phyloP scores from a whole-genome alignment of 352 stramenopile genomes.

The Phytophthora foliorum region DNA sequence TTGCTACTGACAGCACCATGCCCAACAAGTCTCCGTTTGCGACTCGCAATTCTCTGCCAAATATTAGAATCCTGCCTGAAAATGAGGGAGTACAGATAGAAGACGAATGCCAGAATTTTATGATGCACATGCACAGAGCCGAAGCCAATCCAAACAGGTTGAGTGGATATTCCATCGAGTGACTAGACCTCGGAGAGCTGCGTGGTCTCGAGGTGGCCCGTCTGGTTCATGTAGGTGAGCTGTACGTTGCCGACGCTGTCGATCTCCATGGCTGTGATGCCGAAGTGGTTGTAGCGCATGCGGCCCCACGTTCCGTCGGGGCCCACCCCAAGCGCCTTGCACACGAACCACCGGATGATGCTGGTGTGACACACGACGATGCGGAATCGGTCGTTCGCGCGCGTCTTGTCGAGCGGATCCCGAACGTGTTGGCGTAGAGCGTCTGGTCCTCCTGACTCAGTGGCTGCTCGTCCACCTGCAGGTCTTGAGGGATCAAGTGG shows the following conservation, averaged over 20 bases:
- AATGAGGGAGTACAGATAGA: too few species aligned
- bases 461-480: constrained; percentile 56
- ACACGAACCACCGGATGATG: constrained; percentile 81
- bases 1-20: too few species aligned
- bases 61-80: too few species aligned
- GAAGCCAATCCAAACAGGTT: not conserved
- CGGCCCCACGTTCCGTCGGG: constrained; percentile 73
- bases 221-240: constrained; percentile 75
- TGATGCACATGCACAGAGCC: too few species aligned
- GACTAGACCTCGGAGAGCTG: constrained; percentile 72
- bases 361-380: constrained; percentile 76
- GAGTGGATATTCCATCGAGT: too few species aligned
- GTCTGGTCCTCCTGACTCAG: constrained; percentile 66
- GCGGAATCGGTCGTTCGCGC: constrained; percentile 59
- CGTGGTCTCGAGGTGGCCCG: constrained; percentile 59
- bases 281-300: constrained; percentile 80
- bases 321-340: constrained; percentile 69
- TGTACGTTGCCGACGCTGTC: constrained; percentile 79
- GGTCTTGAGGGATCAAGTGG: constrained; percentile 69
- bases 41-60: too few species aligned
- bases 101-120: too few species aligned
- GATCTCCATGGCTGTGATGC: constrained; percentile 68
- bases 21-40: too few species aligned
- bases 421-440: constrained; percentile 58
- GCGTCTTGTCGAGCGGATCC: constrained; percentile 44